phyloP scores from a whole-genome alignment of 176 grass and related monocot genomes.

The Oryza nivara region DNA sequence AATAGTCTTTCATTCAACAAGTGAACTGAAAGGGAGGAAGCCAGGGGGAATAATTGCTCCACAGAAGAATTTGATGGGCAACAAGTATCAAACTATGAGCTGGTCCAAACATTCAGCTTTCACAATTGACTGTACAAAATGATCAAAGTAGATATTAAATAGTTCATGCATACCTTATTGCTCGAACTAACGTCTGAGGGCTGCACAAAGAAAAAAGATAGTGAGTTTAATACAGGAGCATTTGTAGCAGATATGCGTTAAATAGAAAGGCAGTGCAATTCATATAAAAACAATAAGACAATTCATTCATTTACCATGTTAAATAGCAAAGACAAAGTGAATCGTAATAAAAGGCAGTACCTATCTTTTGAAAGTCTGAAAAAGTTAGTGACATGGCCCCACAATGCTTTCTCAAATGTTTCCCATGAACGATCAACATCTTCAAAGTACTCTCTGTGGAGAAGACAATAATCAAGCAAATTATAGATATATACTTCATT shows the following conservation, averaged over 20 bases:
- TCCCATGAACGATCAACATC: slow-evolving; percentile 97
- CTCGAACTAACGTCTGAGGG: slow-evolving; percentile 93
- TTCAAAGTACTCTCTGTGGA: slow-evolving; percentile 97
- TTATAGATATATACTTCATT: slow-evolving; percentile 10
- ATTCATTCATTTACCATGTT: slow-evolving; percentile 23
- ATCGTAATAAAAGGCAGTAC: slow-evolving; percentile 46
- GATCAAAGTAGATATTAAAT: slow-evolving; percentile 35
- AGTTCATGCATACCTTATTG: slow-evolving; percentile 74
- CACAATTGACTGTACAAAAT: slow-evolving; percentile 30
- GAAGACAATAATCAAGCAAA: slow-evolving; percentile 45
- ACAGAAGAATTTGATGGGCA: neutral
- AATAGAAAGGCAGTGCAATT: neutral
- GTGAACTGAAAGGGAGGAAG: neutral
- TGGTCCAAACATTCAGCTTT: slow-evolving; percentile 12
- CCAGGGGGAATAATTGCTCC: neutral
- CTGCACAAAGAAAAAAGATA: slow-evolving; percentile 65
- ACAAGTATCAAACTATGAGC: slow-evolving; percentile 16
- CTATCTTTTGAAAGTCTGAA: slow-evolving; percentile 95
- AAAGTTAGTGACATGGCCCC: slow-evolving; percentile 81
- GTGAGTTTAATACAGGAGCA: slow-evolving; percentile 36
- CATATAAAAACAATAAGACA: neutral
- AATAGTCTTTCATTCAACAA: slow-evolving; percentile 9
- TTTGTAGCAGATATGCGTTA: slow-evolving; percentile 25
- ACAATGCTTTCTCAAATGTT: slow-evolving; percentile 96
- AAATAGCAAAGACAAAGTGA: slow-evolving; percentile 11